Evolutionary conservation across 2,329 filamentous ascomycete species (phyloP), one percentile per base, ranked within the genome.

Genomic region (Xylaria sp.): DNA sequence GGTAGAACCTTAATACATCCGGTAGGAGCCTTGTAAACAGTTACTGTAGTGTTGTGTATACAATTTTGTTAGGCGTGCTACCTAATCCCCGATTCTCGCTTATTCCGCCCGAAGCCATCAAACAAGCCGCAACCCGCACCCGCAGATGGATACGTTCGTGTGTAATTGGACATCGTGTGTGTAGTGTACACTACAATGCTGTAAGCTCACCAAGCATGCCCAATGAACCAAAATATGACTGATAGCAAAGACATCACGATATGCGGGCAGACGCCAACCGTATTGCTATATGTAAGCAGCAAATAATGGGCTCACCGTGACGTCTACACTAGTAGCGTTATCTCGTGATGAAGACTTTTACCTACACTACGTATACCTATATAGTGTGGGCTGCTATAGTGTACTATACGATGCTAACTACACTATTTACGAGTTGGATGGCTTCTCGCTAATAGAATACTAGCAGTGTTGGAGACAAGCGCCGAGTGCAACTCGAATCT

Each of bases 71-170:
- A 44, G 40, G 40, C 16, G 40, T 18, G n/a, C n/a, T 35, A 32
- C 47, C 9, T 42, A 23, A 32, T 21, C 32, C 5, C 42, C 29
- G 16, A 27, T 10, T 42, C 23, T 60, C 47, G 55, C 63, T 65
- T 60, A 44, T 53, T 25, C 21, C 6, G 32, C n/a, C 25, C 23
- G 21, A 50, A 63, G 23, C 55, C 55, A 48, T 64, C 60, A 27
- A 68, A n/a, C n/a, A n/a, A 57, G 61, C 66, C 61, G 57, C 66
- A 68, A 68, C 37, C 66, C 61, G 66, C 61, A 58, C 61, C 61
- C 57, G 61, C 57, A 61, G 50, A n/a, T n/a, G 32, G 32, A n/a
- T 35, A 35, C 8, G 32, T 35, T 35, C 32, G 32, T 35, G 32
- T 35, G 32, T 35, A 35, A 35, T 35, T 35, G 32, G 32, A 35